Evolutionary conservation across 148 eudicot genomes (phyloP), one percentile per base, ranked within the genome.

Genomic region (Fagopyrum homotropicum): DNA sequence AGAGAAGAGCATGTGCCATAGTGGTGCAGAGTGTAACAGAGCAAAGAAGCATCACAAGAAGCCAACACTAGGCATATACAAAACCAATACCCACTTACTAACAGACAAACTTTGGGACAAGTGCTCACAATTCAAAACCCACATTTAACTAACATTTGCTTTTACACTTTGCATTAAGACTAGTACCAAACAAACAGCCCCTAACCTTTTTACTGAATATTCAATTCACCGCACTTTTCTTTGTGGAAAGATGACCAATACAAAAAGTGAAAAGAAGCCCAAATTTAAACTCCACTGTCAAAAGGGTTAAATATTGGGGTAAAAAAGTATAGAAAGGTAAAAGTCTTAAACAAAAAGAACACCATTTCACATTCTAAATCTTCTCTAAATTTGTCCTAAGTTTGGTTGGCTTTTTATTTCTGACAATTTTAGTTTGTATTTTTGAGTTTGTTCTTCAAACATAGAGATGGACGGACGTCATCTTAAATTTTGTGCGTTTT

Each of bases 281-380:
- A 66, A 66, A 12, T 35, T 35, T 43, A 14, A 66, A 15, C 16
- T 43, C 17, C 64, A 5, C 9, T 59, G 30, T 59, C 35, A 19
- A 35, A 4, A 1, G 29, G 22, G 3, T 59, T 2, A 4, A 66
- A 64, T 35, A 66, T 40, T 66, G 30, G 71, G 71, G 71, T 11
- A 4, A 40, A 66, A 66, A 66, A 66, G 71, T 40, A 66, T 40
- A 16, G 47, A 66, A 66, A 40, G 71, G 71, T 9, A 66, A 66
- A 66, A 66, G 71, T 7, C 17, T 66, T 46, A 14, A 66, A 43
- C 71, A 66, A 66, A 66, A 66, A 14, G 71, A 66, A 40, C 71
- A 9, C 46, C 71, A 66, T 43, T 40, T 66, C 46, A 66, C 12
- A 40, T 43, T 46, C 47, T 7, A 59, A 19, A 19, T 55, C 60